Base-by-base conservation (phyloP, 208 protist genomes). In the Angomonas deanei region DNA sequence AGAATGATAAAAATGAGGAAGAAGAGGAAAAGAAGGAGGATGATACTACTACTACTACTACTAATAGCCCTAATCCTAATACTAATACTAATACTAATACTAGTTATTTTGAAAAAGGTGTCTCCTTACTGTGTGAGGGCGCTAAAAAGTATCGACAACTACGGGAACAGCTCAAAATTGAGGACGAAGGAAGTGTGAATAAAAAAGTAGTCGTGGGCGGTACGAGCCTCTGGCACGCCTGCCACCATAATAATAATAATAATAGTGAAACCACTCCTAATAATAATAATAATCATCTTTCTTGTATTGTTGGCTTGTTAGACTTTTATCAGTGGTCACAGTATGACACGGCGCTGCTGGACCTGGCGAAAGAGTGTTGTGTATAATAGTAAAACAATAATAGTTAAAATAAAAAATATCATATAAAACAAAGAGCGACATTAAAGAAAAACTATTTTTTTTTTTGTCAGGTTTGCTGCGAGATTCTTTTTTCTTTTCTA, bases 321-420 rank as follows among this genome's bases (percentile, higher is more conserved):
- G 88, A 94, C 56, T 94, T 92, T 75, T 94, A 94, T 71, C 88
- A 91, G 64, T 94, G 84, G 80, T 80, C 80, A 24, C 88, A 92
- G 70, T 89, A 91, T 68, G 88, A 94, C 66, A 68, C 59, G 17
- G 56, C 79, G 0, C 64, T 94, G 34, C 61, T 74, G 15, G 71
- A 71, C 21, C 82, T 90, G 48, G 84, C 84, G 10, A 68, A 78
- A 30, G 31, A 49, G 38, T 92, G 90, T 61, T 88, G 82, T 64
- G 19, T 54, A 24, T 27, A 34, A 21, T 75, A 61, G 24, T 60
- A 52, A 64, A 36, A 27, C 2, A 56, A 53, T 28, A 48, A 64
- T 53, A 48, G 21, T 27, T 56, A 42, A 67, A 64, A 46, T 17
- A 64, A 67, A 24, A 36, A 67, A 42, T 21, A 42, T 36, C 15